phyloP scores from a whole-genome alignment of 2,329 filamentous ascomycete genomes.

The Chalaropsis thielavioides region DNA sequence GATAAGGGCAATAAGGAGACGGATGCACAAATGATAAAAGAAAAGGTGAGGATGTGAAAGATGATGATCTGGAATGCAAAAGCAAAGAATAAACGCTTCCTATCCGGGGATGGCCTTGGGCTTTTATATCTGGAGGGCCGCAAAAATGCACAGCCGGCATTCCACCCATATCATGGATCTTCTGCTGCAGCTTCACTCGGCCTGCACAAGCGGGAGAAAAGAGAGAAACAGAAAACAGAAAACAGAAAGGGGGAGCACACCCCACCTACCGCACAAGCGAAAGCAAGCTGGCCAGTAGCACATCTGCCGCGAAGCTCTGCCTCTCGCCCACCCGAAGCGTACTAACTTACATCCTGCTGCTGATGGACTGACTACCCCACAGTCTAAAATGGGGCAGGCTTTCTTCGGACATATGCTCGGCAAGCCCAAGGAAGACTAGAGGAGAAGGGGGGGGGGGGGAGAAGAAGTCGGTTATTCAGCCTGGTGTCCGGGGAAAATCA shows the following conservation, averaged over 20 bases:
- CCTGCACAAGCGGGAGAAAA: neutral
- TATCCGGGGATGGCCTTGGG: neutral
- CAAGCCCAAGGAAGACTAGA: neutral
- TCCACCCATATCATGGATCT: neutral
- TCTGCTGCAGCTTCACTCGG: neutral
- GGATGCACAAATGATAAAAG: neutral
- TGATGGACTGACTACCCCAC: neutral
- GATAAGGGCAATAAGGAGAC: neutral
- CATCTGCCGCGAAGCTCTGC: neutral
- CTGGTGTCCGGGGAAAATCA: neutral
- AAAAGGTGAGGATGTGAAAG: neutral
- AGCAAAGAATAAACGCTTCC: neutral
- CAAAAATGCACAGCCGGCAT: conserved; percentile 12
- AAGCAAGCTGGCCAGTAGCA: neutral
- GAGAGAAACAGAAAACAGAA: neutral
- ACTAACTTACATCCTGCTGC: neutral
- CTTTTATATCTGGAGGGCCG: conserved; percentile 12
- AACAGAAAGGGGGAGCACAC: neutral
- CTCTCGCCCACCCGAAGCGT: neutral
- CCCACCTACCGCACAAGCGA: neutral
- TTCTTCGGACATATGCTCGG: neutral
- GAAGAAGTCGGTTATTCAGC: neutral
- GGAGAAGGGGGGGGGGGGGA: neutral
- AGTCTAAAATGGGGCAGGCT: neutral
- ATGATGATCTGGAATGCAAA: neutral